Evolutionary conservation across 1,284 basidiomycete species (phyloP), one percentile per base, ranked within the genome.

Genomic region (Rhodotorula sp.): DNA sequence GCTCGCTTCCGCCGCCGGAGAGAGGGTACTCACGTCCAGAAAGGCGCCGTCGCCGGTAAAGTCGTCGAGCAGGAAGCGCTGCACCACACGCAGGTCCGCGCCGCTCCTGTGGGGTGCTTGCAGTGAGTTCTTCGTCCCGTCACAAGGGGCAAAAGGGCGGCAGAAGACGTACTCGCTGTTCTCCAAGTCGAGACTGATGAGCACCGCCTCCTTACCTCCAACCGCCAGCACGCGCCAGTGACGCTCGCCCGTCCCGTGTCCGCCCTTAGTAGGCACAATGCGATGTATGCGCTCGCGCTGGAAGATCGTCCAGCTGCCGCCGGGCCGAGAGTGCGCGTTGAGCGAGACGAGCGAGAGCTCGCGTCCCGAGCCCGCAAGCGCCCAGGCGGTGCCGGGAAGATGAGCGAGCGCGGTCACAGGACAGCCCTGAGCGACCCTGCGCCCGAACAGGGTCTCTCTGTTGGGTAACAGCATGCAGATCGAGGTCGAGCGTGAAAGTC

Each of bases 171-270:
- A 34, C 44, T 39, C n/a, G 57, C n/a, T 50, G 56, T 8, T 32
- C 1, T 6, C 25, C 34, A 61, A 32, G 25, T 10, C n/a, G 25
- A 68, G 29, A 15, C 51, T 2, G 29, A 63, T 56, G 27, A 72
- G 39, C 27, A 62, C 59, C n/a, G 67, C 71, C 39, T 72, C 71
- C 54, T 65, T 72, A 8, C 66, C 71, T 2, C 71, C 71, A 37
- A 66, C 27, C 4, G 69, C 44, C 29, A 69, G 21, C n/a, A 37
- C 55, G 25, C n/a, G 32, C 21, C 25, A 22, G 5, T 25, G 22
- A 2, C 19, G 39, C 25, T 15, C 25, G 10, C 22, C 6, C 37
- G 25, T 0, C 3, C 1, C 39, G 1, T 36, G n/a, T 12, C 39
- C 3, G 1, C 19, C 2, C 10, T 25, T 32, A 27, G 51, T n/a